phyloP scores from a whole-genome alignment of 495 filamentous ascomycete genomes.

The Tuber magnatum region DNA sequence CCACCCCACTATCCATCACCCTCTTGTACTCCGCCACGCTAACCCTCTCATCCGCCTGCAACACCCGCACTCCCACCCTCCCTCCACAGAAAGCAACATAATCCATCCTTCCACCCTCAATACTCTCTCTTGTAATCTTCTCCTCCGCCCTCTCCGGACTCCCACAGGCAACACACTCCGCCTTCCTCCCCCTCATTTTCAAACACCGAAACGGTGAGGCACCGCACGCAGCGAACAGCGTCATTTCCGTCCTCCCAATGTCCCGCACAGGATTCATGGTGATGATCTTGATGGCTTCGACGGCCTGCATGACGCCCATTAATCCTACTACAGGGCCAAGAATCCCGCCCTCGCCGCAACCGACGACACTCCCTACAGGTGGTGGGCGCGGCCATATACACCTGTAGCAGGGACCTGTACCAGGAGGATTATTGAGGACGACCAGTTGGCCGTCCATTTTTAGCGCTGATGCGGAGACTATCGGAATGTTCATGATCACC shows the following conservation, averaged over 20 bases:
- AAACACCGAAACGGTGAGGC: conserved; percentile 61
- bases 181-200: conserved; percentile 58
- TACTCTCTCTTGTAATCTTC: conserved; percentile 32
- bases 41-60: conserved; percentile 21
- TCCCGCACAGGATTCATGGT: conserved; percentile 26
- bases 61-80: not conserved
- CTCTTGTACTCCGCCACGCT: conserved; percentile 17
- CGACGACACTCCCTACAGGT: conserved; percentile 65
- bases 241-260: conserved; percentile 40
- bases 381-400: conserved; percentile 88
- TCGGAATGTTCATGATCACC: conserved; percentile 66
- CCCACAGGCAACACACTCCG: conserved; percentile 64
- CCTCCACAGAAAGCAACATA: conserved; percentile 27
- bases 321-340: conserved; percentile 85
- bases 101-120: conserved; percentile 24
- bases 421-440: conserved; percentile 61
- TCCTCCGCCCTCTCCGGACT: conserved; percentile 47
- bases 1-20: conserved; percentile 5
- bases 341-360: conserved; percentile 87
- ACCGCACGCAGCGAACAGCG: conserved; percentile 42
- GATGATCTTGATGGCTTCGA: conserved; percentile 81
- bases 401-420: conserved; percentile 72
- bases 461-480: conserved; percentile 82
- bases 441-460: conserved; percentile 84
- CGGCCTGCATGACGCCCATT: conserved; percentile 87